Evolutionary conservation across 179 eudicot species (phyloP), one percentile per base, ranked within the genome.

Genomic region (Silene noctiflora): DNA sequence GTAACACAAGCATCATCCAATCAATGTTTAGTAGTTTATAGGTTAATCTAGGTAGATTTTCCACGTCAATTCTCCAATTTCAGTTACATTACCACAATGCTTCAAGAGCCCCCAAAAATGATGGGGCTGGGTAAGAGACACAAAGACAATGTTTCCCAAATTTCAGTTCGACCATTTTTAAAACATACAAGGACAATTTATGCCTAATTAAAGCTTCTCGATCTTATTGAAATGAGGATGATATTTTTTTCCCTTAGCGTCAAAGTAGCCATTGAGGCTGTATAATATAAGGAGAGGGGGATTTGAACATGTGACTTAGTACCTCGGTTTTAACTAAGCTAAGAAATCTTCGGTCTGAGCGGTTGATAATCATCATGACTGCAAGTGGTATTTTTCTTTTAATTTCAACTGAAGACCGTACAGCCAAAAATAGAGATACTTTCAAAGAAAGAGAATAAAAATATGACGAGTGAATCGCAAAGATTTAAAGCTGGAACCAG

Each of bases 51-150:
- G 9, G 20, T 27, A 65, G 48, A 67, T 33, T 39, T 39, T 67
- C 25, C 72, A 69, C 13, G 58, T 69, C 31, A 19, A 20, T 42
- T 69, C 72, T 42, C 46, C 10, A 44, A 67, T 67, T 69, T 19
- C 11, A 44, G 56, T 21, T 7, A 71, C 53, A 11, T 46, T 46
- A 46, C 53, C 53, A 46, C 53, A 46, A 46, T 12, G 53, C 53
- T 46, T 46, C 53, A 46, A 46, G 53, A 16, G 53, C 53, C 0
- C 53, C 53, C 53, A 16, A 3, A 11, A 42, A 11, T 46, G 16
- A 46, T 46, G 53, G 53, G 53, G 14, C 53, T 46, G 16, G 53
- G 53, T 11, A 46, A 46, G 1, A 46, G 12, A 46, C 53, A 46
- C 53, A 12, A 42, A 42, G 53, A 46, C 53, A 2, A 2, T 42